phyloP scores from a whole-genome alignment of 1,139 yeast genomes.

The Saccharomyces hybrid region DNA sequence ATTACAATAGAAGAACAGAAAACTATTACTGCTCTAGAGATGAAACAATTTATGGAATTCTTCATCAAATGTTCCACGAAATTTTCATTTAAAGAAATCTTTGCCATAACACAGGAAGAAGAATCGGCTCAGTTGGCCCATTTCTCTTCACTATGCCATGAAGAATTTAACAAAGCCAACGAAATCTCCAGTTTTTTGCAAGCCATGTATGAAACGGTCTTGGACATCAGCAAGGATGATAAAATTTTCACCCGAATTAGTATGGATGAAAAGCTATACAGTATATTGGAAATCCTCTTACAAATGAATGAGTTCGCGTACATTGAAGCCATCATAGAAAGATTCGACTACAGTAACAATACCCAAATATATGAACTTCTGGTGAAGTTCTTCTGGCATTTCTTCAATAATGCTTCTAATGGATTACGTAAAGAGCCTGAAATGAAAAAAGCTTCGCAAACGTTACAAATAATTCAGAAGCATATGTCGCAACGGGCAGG shows the following conservation, averaged over 20 bases:
- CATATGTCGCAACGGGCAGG: slow-evolving; percentile 30
- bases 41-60: slow-evolving; percentile 13
- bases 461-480: slow-evolving; percentile 36
- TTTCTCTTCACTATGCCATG: slow-evolving; percentile 15
- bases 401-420: slow-evolving; percentile 43
- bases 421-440: slow-evolving; percentile 45
- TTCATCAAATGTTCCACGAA: slow-evolving; percentile 12
- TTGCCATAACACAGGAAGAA: slow-evolving; percentile 17
- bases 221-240: background rate
- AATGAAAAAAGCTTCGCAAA: slow-evolving; percentile 37
- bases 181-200: background rate
- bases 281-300: slow-evolving; percentile 20
- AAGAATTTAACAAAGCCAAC: background rate
- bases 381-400: slow-evolving; percentile 45
- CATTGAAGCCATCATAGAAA: slow-evolving; percentile 12
- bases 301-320: slow-evolving; percentile 21
- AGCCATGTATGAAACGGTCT: slow-evolving; percentile 2
- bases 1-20: slow-evolving; percentile 4
- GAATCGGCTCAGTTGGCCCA: slow-evolving; percentile 20
- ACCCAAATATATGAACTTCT: slow-evolving; percentile 11
- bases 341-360: slow-evolving; percentile 16
- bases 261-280: slow-evolving; percentile 11
- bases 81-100: slow-evolving; percentile 17
- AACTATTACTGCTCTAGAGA: slow-evolving; percentile 9
- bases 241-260: slow-evolving; percentile 15